Percentiles rank a stretch among this genome's conserved stretches.
Conservation (phyloP, 2,329 filamentous ascomycete species). For the Xylariaceae sp. region DNA sequence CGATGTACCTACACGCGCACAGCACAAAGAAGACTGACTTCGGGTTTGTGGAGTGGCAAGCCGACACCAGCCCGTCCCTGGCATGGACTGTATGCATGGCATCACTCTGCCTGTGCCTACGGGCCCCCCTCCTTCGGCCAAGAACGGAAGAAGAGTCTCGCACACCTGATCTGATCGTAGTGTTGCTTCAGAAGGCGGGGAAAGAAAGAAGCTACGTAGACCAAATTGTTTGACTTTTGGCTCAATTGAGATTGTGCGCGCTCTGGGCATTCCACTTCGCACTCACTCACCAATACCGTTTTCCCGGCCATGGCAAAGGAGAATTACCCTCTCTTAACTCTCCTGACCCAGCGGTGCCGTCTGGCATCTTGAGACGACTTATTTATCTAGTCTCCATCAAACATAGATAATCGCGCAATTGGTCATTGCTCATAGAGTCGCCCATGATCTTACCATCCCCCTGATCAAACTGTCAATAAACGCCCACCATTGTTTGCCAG, state of each 20-base stretch:
- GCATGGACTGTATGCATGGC: slow-evolving; percentile 1
- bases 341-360: not conserved
- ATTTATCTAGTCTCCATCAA: not conserved
- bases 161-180: slow-evolving; percentile 12
- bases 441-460: not conserved
- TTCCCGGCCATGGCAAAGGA: not conserved
- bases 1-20: not conserved
- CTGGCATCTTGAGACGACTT: not conserved
- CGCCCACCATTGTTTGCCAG: not conserved
- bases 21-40: not conserved
- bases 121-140: slow-evolving; percentile 11
- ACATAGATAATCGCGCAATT: slow-evolving; percentile 6
- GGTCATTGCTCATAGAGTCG: not conserved
- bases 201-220: not conserved
- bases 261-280: not conserved
- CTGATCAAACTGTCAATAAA: slow-evolving; percentile 4
- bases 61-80: slow-evolving; percentile 6
- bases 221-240: slow-evolving; percentile 1
- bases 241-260: slow-evolving; percentile 6
- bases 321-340: not conserved
- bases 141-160: slow-evolving; percentile 14
- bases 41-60: not conserved
- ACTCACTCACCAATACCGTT: not conserved
- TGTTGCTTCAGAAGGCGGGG: slow-evolving; percentile 9
- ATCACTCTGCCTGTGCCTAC: slow-evolving; percentile 1